These are phyloP conservation scores for Rhytidhysteron rufulum DNA, from an alignment of 2,329 filamentous ascomycete genomes.

Conservation along the genomic window DNA sequence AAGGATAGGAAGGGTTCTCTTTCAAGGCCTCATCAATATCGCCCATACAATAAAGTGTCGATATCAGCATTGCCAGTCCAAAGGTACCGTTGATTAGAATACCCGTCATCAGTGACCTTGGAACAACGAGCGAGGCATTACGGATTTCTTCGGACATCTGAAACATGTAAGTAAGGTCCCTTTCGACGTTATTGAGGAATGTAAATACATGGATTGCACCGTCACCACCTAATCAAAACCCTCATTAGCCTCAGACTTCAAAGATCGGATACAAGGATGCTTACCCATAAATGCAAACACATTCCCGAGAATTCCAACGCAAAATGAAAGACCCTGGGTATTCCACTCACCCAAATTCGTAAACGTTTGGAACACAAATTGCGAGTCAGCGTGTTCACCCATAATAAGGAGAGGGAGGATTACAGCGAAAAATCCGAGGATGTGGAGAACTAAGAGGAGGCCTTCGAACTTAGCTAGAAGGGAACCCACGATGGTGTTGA, in stretches of 20 bases:
- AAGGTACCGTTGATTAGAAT: constrained; percentile 27
- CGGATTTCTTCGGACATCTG: constrained; percentile 11
- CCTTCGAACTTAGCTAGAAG: constrained; percentile 42
- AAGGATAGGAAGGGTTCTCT: constrained; percentile 25
- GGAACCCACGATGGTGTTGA: constrained; percentile 40
- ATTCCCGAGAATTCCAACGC: neutral
- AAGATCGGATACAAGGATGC: too few relatives aligned
- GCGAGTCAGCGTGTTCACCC: constrained; percentile 28
- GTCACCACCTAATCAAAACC: too few relatives aligned
- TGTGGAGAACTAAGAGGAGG: constrained; percentile 40
- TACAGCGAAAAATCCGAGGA: constrained; percentile 46
- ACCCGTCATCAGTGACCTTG: constrained; percentile 27
- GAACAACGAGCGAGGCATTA: constrained; percentile 12
- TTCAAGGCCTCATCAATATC: constrained; percentile 15
- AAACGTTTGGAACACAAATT: constrained; percentile 44
- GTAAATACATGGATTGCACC: too few relatives aligned
- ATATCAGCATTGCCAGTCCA: constrained; percentile 26
- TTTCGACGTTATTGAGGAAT: too few relatives aligned
- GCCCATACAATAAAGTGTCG: constrained; percentile 24
- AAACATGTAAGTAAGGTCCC: too few relatives aligned
- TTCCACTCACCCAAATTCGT: constrained; percentile 41
- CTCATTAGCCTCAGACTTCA: too few relatives aligned
- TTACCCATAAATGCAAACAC: too few relatives aligned
- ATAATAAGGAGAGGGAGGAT: constrained; percentile 30
- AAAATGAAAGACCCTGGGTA: constrained; percentile 16